Evolutionary conservation across 306 rosid genomes (phyloP), one percentile per base, ranked within the genome.

Genomic region (Vigna radiata): DNA sequence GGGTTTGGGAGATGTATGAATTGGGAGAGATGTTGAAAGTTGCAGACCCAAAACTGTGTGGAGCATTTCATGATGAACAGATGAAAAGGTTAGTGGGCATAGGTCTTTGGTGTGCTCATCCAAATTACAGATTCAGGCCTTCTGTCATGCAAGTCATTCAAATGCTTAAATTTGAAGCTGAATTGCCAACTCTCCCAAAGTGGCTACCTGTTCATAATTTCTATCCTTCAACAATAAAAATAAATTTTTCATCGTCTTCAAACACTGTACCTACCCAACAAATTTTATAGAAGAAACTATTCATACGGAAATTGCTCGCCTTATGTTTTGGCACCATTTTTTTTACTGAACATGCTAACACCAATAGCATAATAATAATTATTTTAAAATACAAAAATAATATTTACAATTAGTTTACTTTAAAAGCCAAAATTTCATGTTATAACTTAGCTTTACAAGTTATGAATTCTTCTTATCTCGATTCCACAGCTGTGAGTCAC

Each of bases 81-180:
- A 10, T 79, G 61, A 62, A 68, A 69, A 6, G 49, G 10, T 27
- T 69, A 4, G 15, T 61, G 58, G 5, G 19, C 36, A n/a, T 62
- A 4, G 67, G 77, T 1, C 67, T 72, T 43, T 64, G 69, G 62
- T 64, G 79, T 54, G 74, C 33, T 41, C 69, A 54, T 37, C 79
- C 79, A 43, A 64, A 64, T 65, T 54, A 43, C 11, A n/a, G 11
- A 25, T 31, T 15, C 10, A 72, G 83, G 50, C 83, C 78, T 5
- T 52, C 68, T 5, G 12, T 64, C 8, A 79, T 41, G 68, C 48
- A 53, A 54, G 83, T 55, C 19, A 52, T 41, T 15, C 36, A 52
- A 6, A 66, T 73, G 16, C 83, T 79, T 15, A 65, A 79, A 16
- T 72, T 43, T 63, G 74, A 79, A 64, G 50, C 78, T 25, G 46